phyloP scores from a whole-genome alignment of 2,329 filamentous ascomycete genomes.

The Cladosporium velox region DNA sequence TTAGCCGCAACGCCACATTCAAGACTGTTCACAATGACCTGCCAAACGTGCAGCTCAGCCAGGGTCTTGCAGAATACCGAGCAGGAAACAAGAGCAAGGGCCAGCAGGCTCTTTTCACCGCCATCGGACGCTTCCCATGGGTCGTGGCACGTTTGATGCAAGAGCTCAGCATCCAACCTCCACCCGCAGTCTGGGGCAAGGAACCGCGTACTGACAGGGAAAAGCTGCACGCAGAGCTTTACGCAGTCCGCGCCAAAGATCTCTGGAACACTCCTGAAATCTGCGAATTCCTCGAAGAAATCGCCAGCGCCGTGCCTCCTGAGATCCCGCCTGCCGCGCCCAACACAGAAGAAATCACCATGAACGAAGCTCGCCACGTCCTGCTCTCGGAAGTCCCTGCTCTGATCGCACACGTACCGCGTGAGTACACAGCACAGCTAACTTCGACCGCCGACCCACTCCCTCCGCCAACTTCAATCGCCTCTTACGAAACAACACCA shows the following conservation, averaged over 20 bases:
- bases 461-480: conserved; percentile 60
- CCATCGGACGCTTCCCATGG: conserved; percentile 79
- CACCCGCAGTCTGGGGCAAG: conserved; percentile 80
- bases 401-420: conserved; percentile 70
- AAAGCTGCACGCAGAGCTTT: conserved; percentile 72
- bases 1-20: conserved; percentile 58
- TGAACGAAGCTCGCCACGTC: conserved; percentile 70
- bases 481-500: conserved; percentile 28
- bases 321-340: conserved; percentile 46
- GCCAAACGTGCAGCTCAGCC: conserved; percentile 73
- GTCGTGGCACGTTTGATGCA: conserved; percentile 78
- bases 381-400: conserved; percentile 74
- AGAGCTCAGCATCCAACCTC: conserved; percentile 74
- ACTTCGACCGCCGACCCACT: conserved; percentile 81
- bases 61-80: conserved; percentile 74
- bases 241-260: conserved; percentile 74
- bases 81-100: conserved; percentile 67
- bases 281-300: conserved; percentile 67
- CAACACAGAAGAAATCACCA: conserved; percentile 44
- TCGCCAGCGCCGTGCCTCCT: conserved; percentile 57
- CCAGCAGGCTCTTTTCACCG: conserved; percentile 63
- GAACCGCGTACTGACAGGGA: conserved; percentile 66
- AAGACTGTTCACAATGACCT: conserved; percentile 55
- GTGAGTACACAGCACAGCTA: conserved; percentile 61
- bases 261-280: conserved; percentile 81